phyloP scores from a whole-genome alignment of 1,284 basidiomycete species.

The Ustilago nuda region DNA sequence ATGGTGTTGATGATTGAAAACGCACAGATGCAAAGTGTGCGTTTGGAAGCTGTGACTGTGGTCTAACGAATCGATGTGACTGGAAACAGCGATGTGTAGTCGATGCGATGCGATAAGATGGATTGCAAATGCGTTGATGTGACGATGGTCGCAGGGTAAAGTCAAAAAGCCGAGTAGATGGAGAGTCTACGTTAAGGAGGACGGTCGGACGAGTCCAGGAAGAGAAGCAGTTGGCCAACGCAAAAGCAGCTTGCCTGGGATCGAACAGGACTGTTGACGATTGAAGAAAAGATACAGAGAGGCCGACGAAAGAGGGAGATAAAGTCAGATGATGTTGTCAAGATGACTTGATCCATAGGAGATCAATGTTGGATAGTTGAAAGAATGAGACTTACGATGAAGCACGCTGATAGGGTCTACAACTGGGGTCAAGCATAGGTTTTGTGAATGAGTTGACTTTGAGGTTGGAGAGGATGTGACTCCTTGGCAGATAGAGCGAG shows the following conservation, averaged over 20 bases:
- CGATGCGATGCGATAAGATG: not conserved
- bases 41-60: not conserved
- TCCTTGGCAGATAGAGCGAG: slow-evolving; percentile 20
- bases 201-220: slow-evolving; percentile 62
- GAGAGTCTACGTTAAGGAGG: slow-evolving; percentile 52
- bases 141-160: not conserved
- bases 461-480: slow-evolving; percentile 28
- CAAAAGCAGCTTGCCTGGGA: slow-evolving; percentile 41
- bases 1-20: not conserved
- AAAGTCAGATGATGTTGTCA: not conserved
- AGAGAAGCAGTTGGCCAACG: slow-evolving; percentile 59
- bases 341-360: not conserved
- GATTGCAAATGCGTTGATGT: not conserved
- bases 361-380: not conserved
- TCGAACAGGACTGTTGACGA: slow-evolving; percentile 20
- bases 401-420: slow-evolving; percentile 57
- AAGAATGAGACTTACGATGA: slow-evolving; percentile 38
- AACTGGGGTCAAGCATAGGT: slow-evolving; percentile 65
- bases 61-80: not conserved
- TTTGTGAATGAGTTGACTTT: slow-evolving; percentile 17
- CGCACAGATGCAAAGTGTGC: slow-evolving; percentile 1
- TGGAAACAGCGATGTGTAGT: not conserved
- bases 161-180: slow-evolving; percentile 1
- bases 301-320: not conserved
- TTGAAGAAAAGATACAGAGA: not conserved